These are phyloP conservation scores for Melampsora americana DNA, from an alignment of 1,284 basidiomycete species.

Conservation along the genomic window DNA sequence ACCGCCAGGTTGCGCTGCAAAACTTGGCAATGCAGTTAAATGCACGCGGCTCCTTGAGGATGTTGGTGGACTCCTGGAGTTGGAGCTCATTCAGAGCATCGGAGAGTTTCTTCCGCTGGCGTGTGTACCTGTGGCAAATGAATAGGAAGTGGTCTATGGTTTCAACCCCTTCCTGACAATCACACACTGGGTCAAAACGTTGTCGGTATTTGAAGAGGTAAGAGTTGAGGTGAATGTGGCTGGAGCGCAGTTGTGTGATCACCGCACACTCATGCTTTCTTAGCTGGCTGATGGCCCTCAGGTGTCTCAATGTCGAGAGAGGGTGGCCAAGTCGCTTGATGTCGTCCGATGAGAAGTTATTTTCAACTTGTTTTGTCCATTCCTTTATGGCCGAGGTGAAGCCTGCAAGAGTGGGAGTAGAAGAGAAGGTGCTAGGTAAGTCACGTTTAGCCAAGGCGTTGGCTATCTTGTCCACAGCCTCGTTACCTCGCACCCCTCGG, in stretches of 20 bases:
- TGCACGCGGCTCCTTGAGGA: too few relatives aligned
- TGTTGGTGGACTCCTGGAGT: too few relatives aligned
- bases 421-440: not conserved
- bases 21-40: too few relatives aligned
- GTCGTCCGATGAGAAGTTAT: not conserved
- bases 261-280: not conserved
- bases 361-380: not conserved
- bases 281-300: not conserved
- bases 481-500: not conserved
- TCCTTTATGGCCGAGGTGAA: not conserved
- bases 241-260: conserved; percentile 17
- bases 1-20: too few relatives aligned
- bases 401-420: not conserved
- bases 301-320: not conserved
- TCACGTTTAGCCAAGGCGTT: not conserved
- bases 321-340: not conserved
- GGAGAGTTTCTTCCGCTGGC: too few relatives aligned
- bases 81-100: too few relatives aligned
- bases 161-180: not conserved
- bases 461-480: not conserved
- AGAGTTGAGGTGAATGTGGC: not conserved
- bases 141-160: conserved; percentile 6
- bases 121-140: too few relatives aligned
- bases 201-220: conserved; percentile 11
- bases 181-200: not conserved